Evolutionary conservation across 192 early-diverging fungal genomes (phyloP).

Genomic region (Mortierella antarctica): DNA sequence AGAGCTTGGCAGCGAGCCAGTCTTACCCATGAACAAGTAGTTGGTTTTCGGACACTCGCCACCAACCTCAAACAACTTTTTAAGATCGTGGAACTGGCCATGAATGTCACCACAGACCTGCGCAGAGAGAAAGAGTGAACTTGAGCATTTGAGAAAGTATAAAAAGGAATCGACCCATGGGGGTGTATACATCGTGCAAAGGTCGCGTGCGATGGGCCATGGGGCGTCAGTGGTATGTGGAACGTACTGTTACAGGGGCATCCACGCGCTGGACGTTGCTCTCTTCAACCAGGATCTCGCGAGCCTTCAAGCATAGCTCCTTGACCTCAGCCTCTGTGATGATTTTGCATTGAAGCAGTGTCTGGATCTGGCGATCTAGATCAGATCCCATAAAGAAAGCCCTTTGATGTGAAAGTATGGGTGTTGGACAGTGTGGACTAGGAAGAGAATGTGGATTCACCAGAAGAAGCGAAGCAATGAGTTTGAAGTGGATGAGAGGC

Average conservation of each 20-base stretch:
- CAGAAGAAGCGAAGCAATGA: neutral
- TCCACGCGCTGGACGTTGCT: constrained; percentile 95
- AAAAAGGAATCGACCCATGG: no score
- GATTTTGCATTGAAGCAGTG: constrained; percentile 90
- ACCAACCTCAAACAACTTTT: constrained; percentile 93
- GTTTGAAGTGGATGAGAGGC: neutral
- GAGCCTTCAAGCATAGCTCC: constrained; percentile 92
- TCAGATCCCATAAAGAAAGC: constrained; percentile 48
- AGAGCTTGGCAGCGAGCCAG: neutral
- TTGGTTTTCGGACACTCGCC: constrained; percentile 97
- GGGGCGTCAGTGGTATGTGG: no score
- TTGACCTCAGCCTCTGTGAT: constrained; percentile 94
- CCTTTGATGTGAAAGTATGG: neutral
- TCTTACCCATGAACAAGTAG: constrained; percentile 94
- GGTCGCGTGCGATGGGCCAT: no score
- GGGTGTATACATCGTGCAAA: neutral
- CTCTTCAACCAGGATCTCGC: constrained; percentile 96
- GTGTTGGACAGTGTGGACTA: neutral
- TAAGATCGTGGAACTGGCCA: constrained; percentile 97
- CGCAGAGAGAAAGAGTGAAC: neutral
- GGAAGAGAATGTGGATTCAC: neutral
- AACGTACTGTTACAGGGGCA: constrained; percentile 90
- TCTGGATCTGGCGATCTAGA: constrained; percentile 80
- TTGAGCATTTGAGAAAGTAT: no score
- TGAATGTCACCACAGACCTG: constrained; percentile 96